Percentiles rank a stretch among this genome's conserved stretches.
Conservation (phyloP, 1,139 yeast species). For the Lodderomyces orthopsilosis region DNA sequence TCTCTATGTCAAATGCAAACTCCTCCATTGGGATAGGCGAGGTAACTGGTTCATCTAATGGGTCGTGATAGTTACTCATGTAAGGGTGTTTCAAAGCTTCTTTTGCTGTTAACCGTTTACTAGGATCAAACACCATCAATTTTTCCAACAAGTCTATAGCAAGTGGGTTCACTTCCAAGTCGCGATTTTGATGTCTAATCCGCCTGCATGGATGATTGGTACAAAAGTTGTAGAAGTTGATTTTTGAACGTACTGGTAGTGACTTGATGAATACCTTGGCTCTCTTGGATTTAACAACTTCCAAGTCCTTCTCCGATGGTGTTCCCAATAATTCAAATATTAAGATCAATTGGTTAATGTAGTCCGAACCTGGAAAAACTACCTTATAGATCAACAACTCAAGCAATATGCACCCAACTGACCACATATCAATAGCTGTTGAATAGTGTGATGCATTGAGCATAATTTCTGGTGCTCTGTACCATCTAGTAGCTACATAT, state of each 20-base stretch:
- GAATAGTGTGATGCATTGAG: slow-evolving; percentile 82
- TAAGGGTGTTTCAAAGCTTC: slow-evolving; percentile 85
- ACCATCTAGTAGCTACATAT: slow-evolving; percentile 97
- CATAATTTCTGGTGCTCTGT: slow-evolving; percentile 97
- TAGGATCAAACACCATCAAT: slow-evolving; percentile 78
- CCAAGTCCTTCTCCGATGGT: slow-evolving; percentile 78
- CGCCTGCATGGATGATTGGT: slow-evolving; percentile 21
- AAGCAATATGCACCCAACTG: slow-evolving; percentile 93
- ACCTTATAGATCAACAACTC: slow-evolving; percentile 89
- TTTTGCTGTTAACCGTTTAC: slow-evolving; percentile 71
- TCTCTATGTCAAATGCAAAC: slow-evolving; percentile 77
- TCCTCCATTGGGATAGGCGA: slow-evolving; percentile 71
- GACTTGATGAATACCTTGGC: slow-evolving; percentile 84
- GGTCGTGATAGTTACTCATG: slow-evolving; percentile 74
- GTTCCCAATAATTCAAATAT: slow-evolving; percentile 91
- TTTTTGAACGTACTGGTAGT: slow-evolving; percentile 43
- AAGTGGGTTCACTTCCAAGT: slow-evolving; percentile 48
- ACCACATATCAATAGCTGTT: slow-evolving; percentile 95
- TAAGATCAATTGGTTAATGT: slow-evolving; percentile 82
- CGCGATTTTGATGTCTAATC: slow-evolving; percentile 16
- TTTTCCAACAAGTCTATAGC: slow-evolving; percentile 77
- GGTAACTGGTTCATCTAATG: slow-evolving; percentile 79
- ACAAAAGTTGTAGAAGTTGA: slow-evolving; percentile 15
- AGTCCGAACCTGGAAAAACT: slow-evolving; percentile 91
- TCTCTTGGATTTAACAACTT: slow-evolving; percentile 73